Percentiles rank a stretch among this genome's conserved stretches.
Conservation (phyloP, 768 basidiomycete genomes). For the Collybia nuda region DNA sequence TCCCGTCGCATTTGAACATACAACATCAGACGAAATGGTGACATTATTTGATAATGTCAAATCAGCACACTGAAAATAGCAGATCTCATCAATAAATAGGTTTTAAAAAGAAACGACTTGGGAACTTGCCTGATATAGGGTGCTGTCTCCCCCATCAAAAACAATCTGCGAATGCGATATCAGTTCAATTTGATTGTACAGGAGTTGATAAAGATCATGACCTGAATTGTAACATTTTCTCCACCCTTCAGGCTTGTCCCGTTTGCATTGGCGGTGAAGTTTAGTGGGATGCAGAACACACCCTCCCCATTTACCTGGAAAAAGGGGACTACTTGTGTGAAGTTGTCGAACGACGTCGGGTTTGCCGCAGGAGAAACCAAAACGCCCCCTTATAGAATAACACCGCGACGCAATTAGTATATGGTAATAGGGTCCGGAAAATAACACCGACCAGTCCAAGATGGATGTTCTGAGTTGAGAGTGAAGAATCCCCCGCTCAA, state of each 20-base stretch:
- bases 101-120: not conserved
- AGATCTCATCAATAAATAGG: too few species aligned
- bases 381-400: conserved; percentile 40
- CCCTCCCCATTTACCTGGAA: conserved; percentile 58
- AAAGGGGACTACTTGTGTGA: conserved; percentile 52
- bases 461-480: conserved; percentile 64
- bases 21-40: conserved; percentile 44
- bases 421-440: not conserved
- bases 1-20: conserved; percentile 34
- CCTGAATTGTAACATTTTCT: conserved; percentile 72
- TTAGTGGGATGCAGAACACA: conserved; percentile 62
- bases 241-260: conserved; percentile 56
- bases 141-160: conserved; percentile 70
- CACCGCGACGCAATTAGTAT: conserved; percentile 1
- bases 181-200: not conserved
- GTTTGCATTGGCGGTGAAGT: conserved; percentile 48
- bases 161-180: conserved; percentile 32
- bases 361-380: conserved; percentile 54
- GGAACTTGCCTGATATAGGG: conserved; percentile 61
- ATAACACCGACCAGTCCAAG: conserved; percentile 53
- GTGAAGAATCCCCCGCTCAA: conserved; percentile 59
- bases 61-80: conserved; percentile 66
- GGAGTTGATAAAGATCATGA: conserved; percentile 13
- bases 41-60: conserved; percentile 60
- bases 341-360: conserved; percentile 65